phyloP scores from a whole-genome alignment of 75 land plant species.

The Pinus tabuliformis region DNA sequence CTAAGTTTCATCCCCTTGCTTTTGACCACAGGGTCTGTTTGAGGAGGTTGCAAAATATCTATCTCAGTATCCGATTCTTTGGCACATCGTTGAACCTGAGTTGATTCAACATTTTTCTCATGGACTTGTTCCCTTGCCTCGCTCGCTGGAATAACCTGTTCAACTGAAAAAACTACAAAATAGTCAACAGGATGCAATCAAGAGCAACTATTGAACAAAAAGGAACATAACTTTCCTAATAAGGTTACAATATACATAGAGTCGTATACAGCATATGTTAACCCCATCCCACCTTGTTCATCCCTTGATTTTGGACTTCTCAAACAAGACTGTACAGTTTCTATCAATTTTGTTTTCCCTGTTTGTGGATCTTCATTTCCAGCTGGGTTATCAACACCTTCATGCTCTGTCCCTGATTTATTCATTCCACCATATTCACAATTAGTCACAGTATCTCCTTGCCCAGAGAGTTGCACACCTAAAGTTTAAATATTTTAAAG shows the following conservation, averaged over 20 bases:
- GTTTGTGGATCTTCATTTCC: not conserved
- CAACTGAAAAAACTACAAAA: slow-evolving; percentile 4
- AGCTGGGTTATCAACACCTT: slow-evolving; percentile 1
- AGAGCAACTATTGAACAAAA: not conserved
- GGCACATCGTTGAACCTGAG: slow-evolving; percentile 1
- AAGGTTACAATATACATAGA: not conserved
- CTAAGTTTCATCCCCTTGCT: slow-evolving; percentile 1
- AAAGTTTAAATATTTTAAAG: not conserved
- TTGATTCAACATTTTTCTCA: not conserved
- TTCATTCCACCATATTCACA: slow-evolving; percentile 1
- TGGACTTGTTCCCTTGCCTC: not conserved
- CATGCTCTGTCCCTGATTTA: slow-evolving; percentile 1
- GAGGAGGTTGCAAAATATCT: not conserved
- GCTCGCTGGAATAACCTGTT: not conserved
- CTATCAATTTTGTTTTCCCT: not conserved
- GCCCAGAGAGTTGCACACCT: not conserved
- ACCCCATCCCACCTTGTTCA: not conserved
- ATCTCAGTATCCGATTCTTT: slow-evolving; percentile 1
- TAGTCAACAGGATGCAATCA: slow-evolving; percentile 2
- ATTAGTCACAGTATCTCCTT: not conserved
- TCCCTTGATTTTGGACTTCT: not conserved
- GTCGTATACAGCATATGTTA: not conserved
- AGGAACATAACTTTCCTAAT: not conserved
- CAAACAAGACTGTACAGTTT: not conserved
- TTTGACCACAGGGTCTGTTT: not conserved